phyloP scores from a whole-genome alignment of 108 stramenopile genomes.

The Seminavis robusta region DNA sequence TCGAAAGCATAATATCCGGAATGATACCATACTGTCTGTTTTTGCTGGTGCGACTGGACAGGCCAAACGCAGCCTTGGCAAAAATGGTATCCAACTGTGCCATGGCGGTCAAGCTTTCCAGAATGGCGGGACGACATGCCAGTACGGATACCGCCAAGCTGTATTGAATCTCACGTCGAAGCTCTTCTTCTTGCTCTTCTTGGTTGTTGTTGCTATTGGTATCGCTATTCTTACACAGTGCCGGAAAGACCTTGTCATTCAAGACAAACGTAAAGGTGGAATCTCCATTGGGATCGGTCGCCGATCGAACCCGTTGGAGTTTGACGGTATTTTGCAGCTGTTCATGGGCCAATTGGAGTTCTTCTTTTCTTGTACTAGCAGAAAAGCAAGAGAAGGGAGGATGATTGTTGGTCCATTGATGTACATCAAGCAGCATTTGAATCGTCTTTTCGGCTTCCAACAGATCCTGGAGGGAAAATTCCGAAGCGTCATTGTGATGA shows the following conservation, averaged over 20 bases:
- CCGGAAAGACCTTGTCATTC: conserved; percentile 43
- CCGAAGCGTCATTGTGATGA: too few species aligned
- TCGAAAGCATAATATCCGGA: too few species aligned
- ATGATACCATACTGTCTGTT: conserved; percentile 33
- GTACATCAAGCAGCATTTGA: conserved; percentile 38
- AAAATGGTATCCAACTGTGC: conserved; percentile 70
- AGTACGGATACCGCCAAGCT: conserved; percentile 34
- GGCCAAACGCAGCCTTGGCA: conserved; percentile 69
- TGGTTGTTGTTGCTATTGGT: conserved; percentile 43
- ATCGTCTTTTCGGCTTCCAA: conserved; percentile 73
- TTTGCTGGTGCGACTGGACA: background rate
- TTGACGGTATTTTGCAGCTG: conserved; percentile 42
- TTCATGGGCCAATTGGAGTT: conserved; percentile 14
- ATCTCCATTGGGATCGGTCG: conserved; percentile 11
- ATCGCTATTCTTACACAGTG: conserved; percentile 34
- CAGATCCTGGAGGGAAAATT: conserved; percentile 50
- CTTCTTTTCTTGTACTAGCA: conserved; percentile 18
- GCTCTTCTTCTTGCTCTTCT: conserved; percentile 38
- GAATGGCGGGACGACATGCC: conserved; percentile 26
- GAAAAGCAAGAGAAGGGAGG: conserved; percentile 31
- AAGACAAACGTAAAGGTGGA: conserved; percentile 50
- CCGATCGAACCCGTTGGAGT: conserved; percentile 32
- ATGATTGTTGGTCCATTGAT: conserved; percentile 44
- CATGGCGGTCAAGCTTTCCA: conserved; percentile 38
- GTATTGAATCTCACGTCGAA: conserved; percentile 39